These are phyloP conservation scores for Fusarium keratoplasticum DNA, from an alignment of 2,329 filamentous ascomycete species.

Conservation along the genomic window DNA sequence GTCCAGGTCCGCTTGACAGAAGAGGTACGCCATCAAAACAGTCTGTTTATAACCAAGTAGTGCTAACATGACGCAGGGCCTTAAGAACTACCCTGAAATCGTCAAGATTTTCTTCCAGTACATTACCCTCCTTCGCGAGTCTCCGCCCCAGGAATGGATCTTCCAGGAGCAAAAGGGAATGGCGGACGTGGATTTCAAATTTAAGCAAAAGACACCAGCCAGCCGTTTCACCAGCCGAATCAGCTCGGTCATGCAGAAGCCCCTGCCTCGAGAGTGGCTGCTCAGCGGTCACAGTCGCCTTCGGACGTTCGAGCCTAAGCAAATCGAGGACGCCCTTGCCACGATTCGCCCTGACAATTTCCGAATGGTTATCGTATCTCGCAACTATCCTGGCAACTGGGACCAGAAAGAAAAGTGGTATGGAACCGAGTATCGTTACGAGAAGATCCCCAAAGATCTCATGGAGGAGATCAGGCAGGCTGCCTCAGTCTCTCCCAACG, in stretches of 20 bases:
- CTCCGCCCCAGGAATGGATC: constrained; percentile 89
- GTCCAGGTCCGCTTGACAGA: constrained; percentile 84
- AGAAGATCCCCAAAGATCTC: constrained; percentile 82
- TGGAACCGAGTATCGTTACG: constrained; percentile 89
- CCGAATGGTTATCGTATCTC: constrained; percentile 83
- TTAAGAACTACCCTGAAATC: constrained; percentile 85
- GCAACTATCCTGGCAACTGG: constrained; percentile 86
- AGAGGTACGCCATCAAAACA: constrained; percentile 64
- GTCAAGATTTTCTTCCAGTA: constrained; percentile 88
- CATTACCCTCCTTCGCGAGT: constrained; percentile 84
- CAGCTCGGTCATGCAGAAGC: constrained; percentile 91
- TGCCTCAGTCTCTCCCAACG: constrained; percentile 64
- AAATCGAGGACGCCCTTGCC: constrained; percentile 79
- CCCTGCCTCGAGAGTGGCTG: constrained; percentile 86
- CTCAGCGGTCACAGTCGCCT: constrained; percentile 83
- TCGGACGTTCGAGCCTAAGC: constrained; percentile 81
- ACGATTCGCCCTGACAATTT: constrained; percentile 90
- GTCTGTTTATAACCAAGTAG: neutral
- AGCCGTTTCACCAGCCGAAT: constrained; percentile 89
- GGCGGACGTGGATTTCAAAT: constrained; percentile 93
- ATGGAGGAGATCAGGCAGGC: constrained; percentile 77
- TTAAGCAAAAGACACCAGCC: constrained; percentile 91
- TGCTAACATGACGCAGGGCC: constrained; percentile 57
- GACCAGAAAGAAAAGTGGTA: constrained; percentile 96
- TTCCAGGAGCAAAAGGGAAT: constrained; percentile 92